Base-by-base conservation (phyloP, 2,329 filamentous ascomycete genomes). In the Fusarium sulawesiense region DNA sequence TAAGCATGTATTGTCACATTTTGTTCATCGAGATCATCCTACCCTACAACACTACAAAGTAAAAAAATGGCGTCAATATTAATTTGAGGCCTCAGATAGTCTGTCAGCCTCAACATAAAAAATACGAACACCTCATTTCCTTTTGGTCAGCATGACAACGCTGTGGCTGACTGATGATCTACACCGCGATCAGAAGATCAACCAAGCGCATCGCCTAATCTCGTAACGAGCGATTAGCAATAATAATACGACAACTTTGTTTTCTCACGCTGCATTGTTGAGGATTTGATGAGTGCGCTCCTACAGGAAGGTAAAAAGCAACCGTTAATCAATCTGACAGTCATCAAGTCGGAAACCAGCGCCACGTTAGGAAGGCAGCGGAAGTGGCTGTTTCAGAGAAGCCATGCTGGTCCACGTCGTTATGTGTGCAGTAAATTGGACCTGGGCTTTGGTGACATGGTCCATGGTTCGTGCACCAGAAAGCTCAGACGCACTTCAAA, bases 241-340 rank as follows among this genome's bases (percentile, higher is more conserved):
- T 37, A 18, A 37, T 37, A 20, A 40, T 29, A 53, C 34, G 49
- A 41, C n/a, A n/a, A 29, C 23, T 21, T n/a, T 51, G 23, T 53
- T 27, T 41, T 53, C 23, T 27, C 12, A 11, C 20, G 8, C 18
- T 7, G 23, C 20, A 7, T 29, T 18, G n/a, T 21, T 4, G 6
- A 25, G 10, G 3, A 12, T 16, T 21, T 23, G 7, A 34, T 13
- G 7, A 37, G 34, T n/a, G 11, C 46, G 25, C 21, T 42, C 6
- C 29, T 56, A 45, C 32, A 18, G 16, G 42, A 27, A 20, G 37
- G 48, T 49, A 21, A 18, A n/a, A 41, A 29, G 37, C 30, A 21
- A 16, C n/a, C 27, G 8, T 21, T 27, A 66, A 66, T 66, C 21
- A 66, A 66, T 46, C n/a, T 61, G 61, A 61, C 44, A 25, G 23